A percentile compares a stretch with the other conserved stretches of the same genome.
Evolutionary conservation across 306 rosid species (phyloP).

Genomic region (Inga laurina): DNA sequence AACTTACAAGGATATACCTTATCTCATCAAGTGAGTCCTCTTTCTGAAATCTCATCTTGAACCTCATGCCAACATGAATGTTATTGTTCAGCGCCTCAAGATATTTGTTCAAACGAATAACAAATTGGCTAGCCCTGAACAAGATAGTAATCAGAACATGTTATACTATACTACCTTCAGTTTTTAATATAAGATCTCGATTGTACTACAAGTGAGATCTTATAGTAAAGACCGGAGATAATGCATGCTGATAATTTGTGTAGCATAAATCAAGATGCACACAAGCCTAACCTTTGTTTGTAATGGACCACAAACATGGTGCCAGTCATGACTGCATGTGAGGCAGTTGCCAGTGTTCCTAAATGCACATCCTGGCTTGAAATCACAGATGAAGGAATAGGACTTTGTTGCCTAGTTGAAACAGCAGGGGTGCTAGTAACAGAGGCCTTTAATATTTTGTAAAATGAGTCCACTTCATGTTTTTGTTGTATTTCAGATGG

Average conservation of each 20-base stretch:
- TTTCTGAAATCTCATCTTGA: constrained; percentile 79
- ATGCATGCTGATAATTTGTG: neutral
- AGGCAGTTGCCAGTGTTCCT: constrained; percentile 86
- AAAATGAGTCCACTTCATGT: constrained; percentile 52
- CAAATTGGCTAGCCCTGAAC: constrained; percentile 71
- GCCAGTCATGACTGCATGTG: constrained; percentile 68
- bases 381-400: constrained; percentile 78
- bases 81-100: constrained; percentile 55
- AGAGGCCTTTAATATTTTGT: constrained; percentile 83
- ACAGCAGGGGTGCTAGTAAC: constrained; percentile 87
- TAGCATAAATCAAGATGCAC: neutral
- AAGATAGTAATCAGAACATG: neutral
- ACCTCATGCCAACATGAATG: constrained; percentile 72
- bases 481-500: constrained; percentile 37
- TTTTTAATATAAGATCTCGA: no score
- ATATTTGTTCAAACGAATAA: constrained; percentile 65
- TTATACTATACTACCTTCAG: neutral
- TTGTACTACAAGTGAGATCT: no score
- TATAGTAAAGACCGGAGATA: no score
- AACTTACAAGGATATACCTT: constrained; percentile 50
- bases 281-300: constrained; percentile 64
- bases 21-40: constrained; percentile 74
- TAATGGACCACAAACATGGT: constrained; percentile 70
- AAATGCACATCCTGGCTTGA: constrained; percentile 88
- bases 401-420: constrained; percentile 65